phyloP scores from a whole-genome alignment of 495 filamentous ascomycete genomes.

The Copromyces sp. region DNA sequence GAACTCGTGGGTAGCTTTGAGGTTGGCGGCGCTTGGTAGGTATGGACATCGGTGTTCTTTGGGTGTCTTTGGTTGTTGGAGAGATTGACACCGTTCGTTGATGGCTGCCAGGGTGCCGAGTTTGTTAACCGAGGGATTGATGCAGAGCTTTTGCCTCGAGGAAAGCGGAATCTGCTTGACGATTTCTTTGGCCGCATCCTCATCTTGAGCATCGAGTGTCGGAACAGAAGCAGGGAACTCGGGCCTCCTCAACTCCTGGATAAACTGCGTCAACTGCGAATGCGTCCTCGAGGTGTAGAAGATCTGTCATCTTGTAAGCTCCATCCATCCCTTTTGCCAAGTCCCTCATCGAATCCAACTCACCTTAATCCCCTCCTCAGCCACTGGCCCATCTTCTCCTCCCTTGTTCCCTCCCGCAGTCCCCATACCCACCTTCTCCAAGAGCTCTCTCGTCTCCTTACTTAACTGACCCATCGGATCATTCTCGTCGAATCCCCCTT shows the following conservation, averaged over 20 bases:
- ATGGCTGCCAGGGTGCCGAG: constrained; percentile 71
- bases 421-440: constrained; percentile 46
- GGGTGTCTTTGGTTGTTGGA: constrained; percentile 67
- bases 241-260: constrained; percentile 80
- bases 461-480: constrained; percentile 39
- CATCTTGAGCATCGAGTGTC: constrained; percentile 13
- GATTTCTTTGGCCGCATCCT: constrained; percentile 44
- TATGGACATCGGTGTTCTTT: constrained; percentile 46
- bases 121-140: constrained; percentile 69
- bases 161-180: constrained; percentile 83
- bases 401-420: constrained; percentile 3
- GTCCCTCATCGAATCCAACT: neutral
- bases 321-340: constrained; percentile 1
- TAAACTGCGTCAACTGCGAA: constrained; percentile 88
- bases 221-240: constrained; percentile 52
- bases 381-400: constrained; percentile 37
- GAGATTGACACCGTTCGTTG: constrained; percentile 88
- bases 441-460: constrained; percentile 50
- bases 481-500: constrained; percentile 45
- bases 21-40: constrained; percentile 66
- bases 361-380: constrained; percentile 54
- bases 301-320: constrained; percentile 38
- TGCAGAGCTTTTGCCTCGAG: constrained; percentile 86
- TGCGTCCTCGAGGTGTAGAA: constrained; percentile 94
- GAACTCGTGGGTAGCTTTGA: constrained; percentile 64